Base-by-base conservation (phyloP, 2,329 filamentous ascomycete genomes). In the Myotisia sp. region DNA sequence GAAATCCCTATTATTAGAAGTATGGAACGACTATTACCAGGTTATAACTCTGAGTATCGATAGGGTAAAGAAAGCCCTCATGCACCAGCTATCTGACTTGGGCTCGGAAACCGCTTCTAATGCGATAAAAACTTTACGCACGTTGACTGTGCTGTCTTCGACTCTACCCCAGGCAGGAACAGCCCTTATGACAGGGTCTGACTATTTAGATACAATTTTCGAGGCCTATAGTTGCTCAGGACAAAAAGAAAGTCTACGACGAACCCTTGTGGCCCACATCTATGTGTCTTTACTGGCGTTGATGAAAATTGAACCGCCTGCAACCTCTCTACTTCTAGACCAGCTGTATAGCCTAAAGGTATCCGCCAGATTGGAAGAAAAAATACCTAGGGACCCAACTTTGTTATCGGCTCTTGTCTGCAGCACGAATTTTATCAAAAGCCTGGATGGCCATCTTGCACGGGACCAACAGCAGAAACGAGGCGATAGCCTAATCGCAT, bases 321-420 rank as follows among this genome's bases (percentile, higher is more conserved):
- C 81, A 39, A 69, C 77, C 46, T 80, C 84, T 6, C 67, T 82
- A 41, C 59, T 94, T 10, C 71, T 80, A 6, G 87, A 95, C 52
- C 78, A 87, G 47, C 64, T 94, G 3, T 94, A 90, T 54, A 74
- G 74, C 7, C 62, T 94, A 19, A 87, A 85, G 47, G 65, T 69
- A 3, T 74, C 74, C 14, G 77, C 80, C 4, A 76, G 83, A 32
- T 60, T 71, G 9, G 74, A 78, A 44, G 52, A 54, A 10, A 58
- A 60, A 20, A 52, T 49, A 14, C 52, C 55, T 32, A 52, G 50
- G 26, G 53, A 55, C 24, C 52, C 56, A 44, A 83, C 80, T 0
- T 64, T 94, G n/a, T 72, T 92, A 0, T 73, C 79, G 2, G 82
- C 87, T 51, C 60, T 94, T 1, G 74, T 92, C 13, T 86, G 82